Conservation (phyloP, 2,329 filamentous ascomycete genomes). For the Aspergillus pseudoterreus region DNA sequence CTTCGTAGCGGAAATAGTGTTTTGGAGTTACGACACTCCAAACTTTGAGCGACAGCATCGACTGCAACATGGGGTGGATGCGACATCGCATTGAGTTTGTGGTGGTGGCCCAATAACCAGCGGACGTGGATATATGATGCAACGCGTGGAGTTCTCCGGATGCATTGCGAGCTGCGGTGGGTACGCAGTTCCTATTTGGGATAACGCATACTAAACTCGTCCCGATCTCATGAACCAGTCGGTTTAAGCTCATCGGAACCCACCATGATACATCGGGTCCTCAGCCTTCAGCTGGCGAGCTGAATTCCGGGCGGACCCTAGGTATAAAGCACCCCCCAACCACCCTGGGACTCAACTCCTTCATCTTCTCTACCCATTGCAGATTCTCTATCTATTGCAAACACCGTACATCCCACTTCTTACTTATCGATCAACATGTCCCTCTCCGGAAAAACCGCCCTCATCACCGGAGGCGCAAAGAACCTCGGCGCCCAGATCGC, state of each 20-base stretch:
- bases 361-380: no score
- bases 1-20: slow-evolving; percentile 8
- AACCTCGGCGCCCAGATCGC: slow-evolving; percentile 42
- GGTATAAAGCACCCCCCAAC: background rate
- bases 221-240: background rate
- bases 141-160: no score
- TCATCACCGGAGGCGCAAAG: slow-evolving; percentile 43
- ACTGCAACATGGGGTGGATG: no score
- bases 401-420: background rate
- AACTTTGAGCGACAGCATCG: no score
- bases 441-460: slow-evolving; percentile 38
- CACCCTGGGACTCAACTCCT: background rate
- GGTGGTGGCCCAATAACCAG: no score
- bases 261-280: no score
- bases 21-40: background rate
- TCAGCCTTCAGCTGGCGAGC: no score
- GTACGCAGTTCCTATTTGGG: slow-evolving; percentile 2
- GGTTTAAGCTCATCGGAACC: background rate
- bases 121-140: no score
- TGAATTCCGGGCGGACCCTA: no score
- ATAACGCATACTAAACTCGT: slow-evolving; percentile 19
- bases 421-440: slow-evolving; percentile 24
- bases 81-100: no score
- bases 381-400: background rate
- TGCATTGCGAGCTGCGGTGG: background rate